These are phyloP conservation scores for Fusarium sp. DNA, from an alignment of 2,329 filamentous ascomycete genomes.

Conservation along the genomic window DNA sequence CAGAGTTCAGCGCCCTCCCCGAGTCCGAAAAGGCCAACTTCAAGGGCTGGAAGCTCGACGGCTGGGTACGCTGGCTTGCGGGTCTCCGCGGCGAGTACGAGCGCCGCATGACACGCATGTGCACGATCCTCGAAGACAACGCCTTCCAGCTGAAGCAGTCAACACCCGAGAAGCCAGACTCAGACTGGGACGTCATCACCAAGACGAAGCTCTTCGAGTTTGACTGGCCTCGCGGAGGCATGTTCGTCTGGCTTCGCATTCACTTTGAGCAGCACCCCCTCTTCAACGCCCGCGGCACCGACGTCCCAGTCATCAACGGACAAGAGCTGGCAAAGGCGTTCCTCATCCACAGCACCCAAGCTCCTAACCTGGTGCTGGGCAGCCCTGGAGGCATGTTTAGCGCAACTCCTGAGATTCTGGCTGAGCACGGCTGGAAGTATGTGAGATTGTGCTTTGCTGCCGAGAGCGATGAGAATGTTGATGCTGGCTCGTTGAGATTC, in stretches of 20 bases:
- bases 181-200: conserved; percentile 80
- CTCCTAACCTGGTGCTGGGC: conserved; percentile 76
- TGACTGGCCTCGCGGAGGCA: conserved; percentile 83
- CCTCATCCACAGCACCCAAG: conserved; percentile 76
- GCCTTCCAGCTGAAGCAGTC: conserved; percentile 73
- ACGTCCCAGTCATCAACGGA: conserved; percentile 59
- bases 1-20: conserved; percentile 56
- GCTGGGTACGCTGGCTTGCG: conserved; percentile 92
- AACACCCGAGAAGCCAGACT: conserved; percentile 56
- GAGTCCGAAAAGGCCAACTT: conserved; percentile 60
- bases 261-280: conserved; percentile 80
- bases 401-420: conserved; percentile 68
- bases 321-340: conserved; percentile 71
- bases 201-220: conserved; percentile 82
- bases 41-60: conserved; percentile 78
- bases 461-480: conserved; percentile 77
- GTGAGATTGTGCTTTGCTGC: conserved; percentile 88
- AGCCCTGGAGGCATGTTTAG: conserved; percentile 80
- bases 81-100: conserved; percentile 87
- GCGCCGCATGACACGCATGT: conserved; percentile 85
- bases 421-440: conserved; percentile 74
- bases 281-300: conserved; percentile 50
- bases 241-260: conserved; percentile 89
- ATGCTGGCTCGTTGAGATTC: conserved; percentile 70
- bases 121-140: conserved; percentile 75